These are phyloP conservation scores for Drosera capensis DNA, from an alignment of 148 eudicot genomes.

Conservation along the genomic window DNA sequence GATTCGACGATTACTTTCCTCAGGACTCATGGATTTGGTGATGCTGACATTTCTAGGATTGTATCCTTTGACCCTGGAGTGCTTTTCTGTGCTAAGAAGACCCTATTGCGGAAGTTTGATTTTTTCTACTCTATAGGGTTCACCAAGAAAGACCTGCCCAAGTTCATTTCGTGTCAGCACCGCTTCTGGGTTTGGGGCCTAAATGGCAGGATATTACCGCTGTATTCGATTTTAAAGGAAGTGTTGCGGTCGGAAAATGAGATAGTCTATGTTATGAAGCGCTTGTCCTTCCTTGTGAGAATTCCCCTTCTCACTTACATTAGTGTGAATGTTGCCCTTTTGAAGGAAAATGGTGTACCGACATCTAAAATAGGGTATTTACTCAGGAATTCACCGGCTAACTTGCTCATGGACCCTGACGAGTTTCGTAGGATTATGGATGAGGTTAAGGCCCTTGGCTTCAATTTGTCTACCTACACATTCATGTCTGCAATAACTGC, in stretches of 20 bases:
- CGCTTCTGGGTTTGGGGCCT: not conserved
- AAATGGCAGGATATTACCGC: not conserved
- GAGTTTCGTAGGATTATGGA: not conserved
- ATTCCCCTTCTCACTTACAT: not conserved
- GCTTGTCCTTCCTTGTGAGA: not conserved
- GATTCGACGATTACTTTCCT: not conserved
- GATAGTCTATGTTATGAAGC: not conserved
- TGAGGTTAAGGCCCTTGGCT: not conserved
- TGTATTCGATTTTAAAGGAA: not conserved
- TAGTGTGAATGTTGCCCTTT: not conserved
- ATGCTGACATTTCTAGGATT: not conserved
- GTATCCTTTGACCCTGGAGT: not conserved
- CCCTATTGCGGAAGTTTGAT: not conserved
- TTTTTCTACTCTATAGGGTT: constrained; percentile 1
- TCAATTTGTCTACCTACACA: not conserved
- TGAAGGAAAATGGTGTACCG: not conserved
- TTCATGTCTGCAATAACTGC: not conserved
- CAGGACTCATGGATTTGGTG: not conserved
- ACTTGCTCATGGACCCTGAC: not conserved
- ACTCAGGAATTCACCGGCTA: not conserved
- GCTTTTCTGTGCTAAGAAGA: not conserved
- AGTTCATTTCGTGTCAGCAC: not conserved
- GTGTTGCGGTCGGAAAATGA: not conserved
- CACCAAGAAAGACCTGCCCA: not conserved
- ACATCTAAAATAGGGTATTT: not conserved